Conservation (phyloP, 257 asterid species). For the Solanum etuberosum region DNA sequence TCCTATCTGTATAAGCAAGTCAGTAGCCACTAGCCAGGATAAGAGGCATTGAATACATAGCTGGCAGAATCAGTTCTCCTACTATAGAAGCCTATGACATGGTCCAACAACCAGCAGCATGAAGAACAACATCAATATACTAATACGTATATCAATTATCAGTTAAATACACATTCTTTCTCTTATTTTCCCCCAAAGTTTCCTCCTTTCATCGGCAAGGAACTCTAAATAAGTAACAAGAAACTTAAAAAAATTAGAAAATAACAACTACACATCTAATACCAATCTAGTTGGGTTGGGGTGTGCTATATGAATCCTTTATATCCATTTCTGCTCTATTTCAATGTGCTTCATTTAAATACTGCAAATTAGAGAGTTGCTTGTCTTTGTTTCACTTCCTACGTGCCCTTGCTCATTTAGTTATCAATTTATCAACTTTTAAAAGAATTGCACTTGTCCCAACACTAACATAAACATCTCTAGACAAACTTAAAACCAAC, state of each 20-base stretch:
- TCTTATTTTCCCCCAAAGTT: not conserved
- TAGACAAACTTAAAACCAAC: not conserved
- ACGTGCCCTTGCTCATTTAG: not conserved
- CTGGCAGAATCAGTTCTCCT: not conserved
- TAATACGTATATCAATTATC: not conserved
- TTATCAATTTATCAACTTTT: not conserved
- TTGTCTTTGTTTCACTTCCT: not conserved
- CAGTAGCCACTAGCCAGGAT: not conserved
- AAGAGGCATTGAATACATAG: not conserved
- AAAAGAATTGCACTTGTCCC: not conserved
- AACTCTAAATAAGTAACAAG: not conserved
- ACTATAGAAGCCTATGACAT: not conserved
- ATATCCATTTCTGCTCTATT: not conserved
- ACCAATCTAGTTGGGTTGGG: not conserved
- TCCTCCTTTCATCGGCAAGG: not conserved
- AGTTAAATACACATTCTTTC: not conserved
- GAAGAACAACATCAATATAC: not conserved
- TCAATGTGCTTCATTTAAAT: not conserved
- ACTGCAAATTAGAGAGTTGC: not conserved
- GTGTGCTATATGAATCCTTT: not conserved
- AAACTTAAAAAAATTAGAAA: not conserved
- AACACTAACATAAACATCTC: not conserved
- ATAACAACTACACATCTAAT: not conserved
- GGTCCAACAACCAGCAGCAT: not conserved
- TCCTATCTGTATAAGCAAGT: not conserved